Conservation (phyloP, 257 asterid genomes). For the Solanum pennellii region DNA sequence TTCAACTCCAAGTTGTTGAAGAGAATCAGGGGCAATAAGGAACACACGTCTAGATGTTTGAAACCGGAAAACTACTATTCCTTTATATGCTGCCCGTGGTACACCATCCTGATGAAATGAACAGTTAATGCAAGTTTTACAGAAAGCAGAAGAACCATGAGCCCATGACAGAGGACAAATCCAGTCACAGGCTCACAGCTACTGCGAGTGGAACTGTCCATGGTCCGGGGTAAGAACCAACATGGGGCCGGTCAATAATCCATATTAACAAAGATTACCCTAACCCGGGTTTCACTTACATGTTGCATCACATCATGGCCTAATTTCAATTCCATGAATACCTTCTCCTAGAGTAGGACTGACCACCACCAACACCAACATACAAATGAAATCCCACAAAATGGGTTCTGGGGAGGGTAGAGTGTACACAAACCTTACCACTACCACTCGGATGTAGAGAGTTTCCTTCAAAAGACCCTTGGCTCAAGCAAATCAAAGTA, state of each 20-base stretch:
- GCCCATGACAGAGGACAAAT: neutral
- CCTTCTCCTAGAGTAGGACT: neutral
- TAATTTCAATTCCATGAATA: neutral
- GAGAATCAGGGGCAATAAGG: constrained; percentile 76
- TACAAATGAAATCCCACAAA: no score
- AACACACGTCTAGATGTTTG: constrained; percentile 63
- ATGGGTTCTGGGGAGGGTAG: neutral
- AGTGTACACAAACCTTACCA: neutral
- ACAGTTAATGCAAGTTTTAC: neutral
- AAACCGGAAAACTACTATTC: constrained; percentile 75
- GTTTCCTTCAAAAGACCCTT: neutral
- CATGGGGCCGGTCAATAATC: neutral
- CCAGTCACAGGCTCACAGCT: neutral
- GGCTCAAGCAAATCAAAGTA: neutral
- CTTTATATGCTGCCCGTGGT: constrained; percentile 90
- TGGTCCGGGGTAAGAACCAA: neutral
- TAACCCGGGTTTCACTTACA: neutral
- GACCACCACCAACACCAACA: neutral
- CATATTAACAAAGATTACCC: neutral
- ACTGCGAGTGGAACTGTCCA: neutral
- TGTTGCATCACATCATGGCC: neutral
- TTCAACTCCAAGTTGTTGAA: constrained; percentile 59
- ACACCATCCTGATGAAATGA: constrained; percentile 61
- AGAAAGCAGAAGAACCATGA: neutral
- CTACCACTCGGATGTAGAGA: neutral